Evolutionary conservation across 768 basidiomycete genomes (phyloP).

Genomic region (Naganishia vishniacii): DNA sequence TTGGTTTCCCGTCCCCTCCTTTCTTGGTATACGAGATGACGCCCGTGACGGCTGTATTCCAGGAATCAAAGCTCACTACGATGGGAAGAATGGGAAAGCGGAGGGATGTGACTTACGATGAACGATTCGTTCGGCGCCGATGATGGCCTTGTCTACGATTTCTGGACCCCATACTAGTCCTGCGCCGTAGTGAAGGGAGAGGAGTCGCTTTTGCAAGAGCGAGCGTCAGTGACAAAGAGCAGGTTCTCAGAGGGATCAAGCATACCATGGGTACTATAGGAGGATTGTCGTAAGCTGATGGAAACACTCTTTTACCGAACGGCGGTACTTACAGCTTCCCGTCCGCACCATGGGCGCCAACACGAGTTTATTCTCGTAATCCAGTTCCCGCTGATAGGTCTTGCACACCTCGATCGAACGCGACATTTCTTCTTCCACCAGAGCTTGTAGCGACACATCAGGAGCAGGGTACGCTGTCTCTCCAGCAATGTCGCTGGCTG

Average conservation of each 20-base stretch:
- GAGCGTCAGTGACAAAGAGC: background rate
- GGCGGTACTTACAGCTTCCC: slow-evolving; percentile 55
- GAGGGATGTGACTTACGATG: slow-evolving; percentile 66
- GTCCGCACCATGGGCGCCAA: slow-evolving; percentile 99
- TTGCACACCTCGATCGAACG: slow-evolving; percentile 35
- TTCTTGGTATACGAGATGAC: slow-evolving; percentile 76
- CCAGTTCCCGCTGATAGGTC: slow-evolving; percentile 41
- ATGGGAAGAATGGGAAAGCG: background rate
- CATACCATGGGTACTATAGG: slow-evolving; percentile 63
- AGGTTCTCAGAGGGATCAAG: background rate
- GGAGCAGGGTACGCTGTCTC: slow-evolving; percentile 3
- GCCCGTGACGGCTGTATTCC: slow-evolving; percentile 68
- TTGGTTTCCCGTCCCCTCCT: slow-evolving; percentile 61
- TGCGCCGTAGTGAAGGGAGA: slow-evolving; percentile 86
- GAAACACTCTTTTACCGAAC: no score
- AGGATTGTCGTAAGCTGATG: no score
- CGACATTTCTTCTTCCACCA: slow-evolving; percentile 36
- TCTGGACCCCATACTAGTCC: slow-evolving; percentile 95
- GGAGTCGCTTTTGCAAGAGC: slow-evolving; percentile 53
- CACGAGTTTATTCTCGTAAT: slow-evolving; percentile 83
- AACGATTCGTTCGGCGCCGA: slow-evolving; percentile 73
- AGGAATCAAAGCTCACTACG: background rate
- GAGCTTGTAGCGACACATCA: slow-evolving; percentile 14
- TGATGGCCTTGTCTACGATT: slow-evolving; percentile 89
- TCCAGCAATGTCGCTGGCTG: background rate